Evolutionary conservation across 2,329 filamentous ascomycete genomes (phyloP), one percentile per base, ranked within the genome.

Genomic region (Clarireedia hainanense): DNA sequence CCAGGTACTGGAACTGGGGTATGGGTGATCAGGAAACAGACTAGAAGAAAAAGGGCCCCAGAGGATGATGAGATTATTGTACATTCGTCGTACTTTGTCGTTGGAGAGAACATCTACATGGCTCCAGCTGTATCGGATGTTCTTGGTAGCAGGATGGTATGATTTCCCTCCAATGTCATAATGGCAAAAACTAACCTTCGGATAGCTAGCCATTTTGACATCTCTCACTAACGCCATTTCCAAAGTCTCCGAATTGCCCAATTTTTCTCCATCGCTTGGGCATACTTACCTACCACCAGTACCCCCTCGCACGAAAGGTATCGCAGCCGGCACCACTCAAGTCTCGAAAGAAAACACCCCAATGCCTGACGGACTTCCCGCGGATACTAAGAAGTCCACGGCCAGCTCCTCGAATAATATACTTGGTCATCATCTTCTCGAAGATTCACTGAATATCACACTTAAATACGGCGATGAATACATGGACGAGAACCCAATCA

Each of bases 11-110:
- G 77, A 23, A 85, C 83, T 0, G 83, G 83, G 27, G 81, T 86
- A 7, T 87, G 83, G 83, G 80, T 86, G 27, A 85, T 87, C 62
- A 78, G 82, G 65, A 86, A 86, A 73, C 84, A 87, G 70, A 82
- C 78, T 26, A 74, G 84, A 50, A 75, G 79, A 58, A 84, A 84
- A 71, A 73, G 76, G 14, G 74, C 75, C 5, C 72, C 75, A 14
- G 78, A 81, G 26, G 81, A 84, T 60, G 81, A 84, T 61, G 81
- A 84, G 58, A 74, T 86, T 26, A 78, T 71, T 2, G 75, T 86
- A 0, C 78, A 83, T 40, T 74, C 78, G 4, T 77, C 78, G 2
- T 87, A 86, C 65, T 86, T 84, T 64, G 75, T 87, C 2, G 76
- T 84, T 1, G 83, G 82, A 0, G 80, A 84, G 61, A 83, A 85